Conservation (phyloP, 2,329 filamentous ascomycete species). For the Thielaviopsis populi region DNA sequence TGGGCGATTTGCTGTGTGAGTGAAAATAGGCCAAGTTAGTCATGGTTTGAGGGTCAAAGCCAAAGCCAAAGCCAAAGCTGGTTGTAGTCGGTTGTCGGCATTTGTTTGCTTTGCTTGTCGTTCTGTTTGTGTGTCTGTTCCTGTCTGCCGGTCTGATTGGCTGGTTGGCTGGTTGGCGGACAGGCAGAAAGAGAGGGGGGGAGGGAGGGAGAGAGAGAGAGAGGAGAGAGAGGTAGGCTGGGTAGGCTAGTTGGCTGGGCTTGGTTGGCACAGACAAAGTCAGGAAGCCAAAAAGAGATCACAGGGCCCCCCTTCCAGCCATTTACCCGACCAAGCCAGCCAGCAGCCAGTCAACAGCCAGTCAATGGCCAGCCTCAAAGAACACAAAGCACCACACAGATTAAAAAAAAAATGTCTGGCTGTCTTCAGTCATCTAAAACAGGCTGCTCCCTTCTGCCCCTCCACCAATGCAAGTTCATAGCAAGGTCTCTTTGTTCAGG, state of each 20-base stretch:
- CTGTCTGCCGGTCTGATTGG: too few species aligned
- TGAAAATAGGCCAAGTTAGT: slow-evolving; percentile 2
- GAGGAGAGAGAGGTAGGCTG: background rate
- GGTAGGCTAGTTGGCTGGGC: background rate
- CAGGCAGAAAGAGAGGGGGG: background rate
- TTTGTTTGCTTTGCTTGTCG: background rate
- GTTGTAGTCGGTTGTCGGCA: background rate
- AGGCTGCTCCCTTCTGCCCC: background rate
- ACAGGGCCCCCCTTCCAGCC: background rate
- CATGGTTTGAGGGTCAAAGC: background rate
- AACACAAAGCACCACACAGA: background rate
- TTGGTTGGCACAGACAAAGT: too few species aligned
- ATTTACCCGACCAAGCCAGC: background rate
- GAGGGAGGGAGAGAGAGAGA: background rate
- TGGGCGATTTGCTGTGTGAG: slow-evolving; percentile 4
- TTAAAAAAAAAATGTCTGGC: background rate
- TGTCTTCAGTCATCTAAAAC: background rate
- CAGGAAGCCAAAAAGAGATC: too few species aligned
- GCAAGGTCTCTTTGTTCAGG: background rate
- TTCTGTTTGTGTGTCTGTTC: background rate
- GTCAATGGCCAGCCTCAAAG: background rate
- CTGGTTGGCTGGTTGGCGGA: too few species aligned
- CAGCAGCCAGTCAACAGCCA: background rate
- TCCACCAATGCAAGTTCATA: background rate
- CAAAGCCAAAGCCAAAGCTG: background rate